These are phyloP conservation scores for Amanita phalloides DNA, from an alignment of 768 basidiomycete genomes.

Conservation along the genomic window DNA sequence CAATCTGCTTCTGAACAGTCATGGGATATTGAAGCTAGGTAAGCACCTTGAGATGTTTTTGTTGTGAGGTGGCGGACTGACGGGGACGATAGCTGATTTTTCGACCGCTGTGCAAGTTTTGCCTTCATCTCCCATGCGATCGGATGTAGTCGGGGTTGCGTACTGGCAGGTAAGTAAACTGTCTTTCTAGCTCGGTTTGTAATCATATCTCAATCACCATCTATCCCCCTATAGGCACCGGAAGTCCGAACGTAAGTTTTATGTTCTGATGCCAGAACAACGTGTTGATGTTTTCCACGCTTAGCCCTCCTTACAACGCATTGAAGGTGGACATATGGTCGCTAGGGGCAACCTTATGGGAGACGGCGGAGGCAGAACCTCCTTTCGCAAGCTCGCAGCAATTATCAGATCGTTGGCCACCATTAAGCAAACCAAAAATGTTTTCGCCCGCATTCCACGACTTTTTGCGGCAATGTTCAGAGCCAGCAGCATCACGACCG, in stretches of 20 bases:
- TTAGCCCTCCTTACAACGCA: constrained; percentile 58
- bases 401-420: constrained; percentile 55
- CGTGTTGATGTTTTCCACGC: not conserved
- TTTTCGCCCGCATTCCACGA: constrained; percentile 66
- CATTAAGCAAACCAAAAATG: constrained; percentile 42
- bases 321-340: constrained; percentile 77
- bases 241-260: constrained; percentile 58
- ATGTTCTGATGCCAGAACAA: not conserved
- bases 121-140: constrained; percentile 34
- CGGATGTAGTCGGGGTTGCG: constrained; percentile 57
- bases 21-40: constrained; percentile 71
- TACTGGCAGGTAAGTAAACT: constrained; percentile 61
- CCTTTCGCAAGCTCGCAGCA: constrained; percentile 56
- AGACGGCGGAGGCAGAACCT: constrained; percentile 64
- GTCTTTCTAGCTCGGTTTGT: not conserved
- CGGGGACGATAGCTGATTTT: constrained; percentile 54
- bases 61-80: not conserved
- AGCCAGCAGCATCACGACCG: constrained; percentile 47
- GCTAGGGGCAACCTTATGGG: constrained; percentile 77
- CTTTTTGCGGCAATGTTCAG: constrained; percentile 58
- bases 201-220: constrained; percentile 8
- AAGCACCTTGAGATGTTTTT: constrained; percentile 14
- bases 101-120: constrained; percentile 60
- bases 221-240: constrained; percentile 37
- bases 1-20: constrained; percentile 61